phyloP scores from a whole-genome alignment of 768 basidiomycete species.

The Boletus insuetus region DNA sequence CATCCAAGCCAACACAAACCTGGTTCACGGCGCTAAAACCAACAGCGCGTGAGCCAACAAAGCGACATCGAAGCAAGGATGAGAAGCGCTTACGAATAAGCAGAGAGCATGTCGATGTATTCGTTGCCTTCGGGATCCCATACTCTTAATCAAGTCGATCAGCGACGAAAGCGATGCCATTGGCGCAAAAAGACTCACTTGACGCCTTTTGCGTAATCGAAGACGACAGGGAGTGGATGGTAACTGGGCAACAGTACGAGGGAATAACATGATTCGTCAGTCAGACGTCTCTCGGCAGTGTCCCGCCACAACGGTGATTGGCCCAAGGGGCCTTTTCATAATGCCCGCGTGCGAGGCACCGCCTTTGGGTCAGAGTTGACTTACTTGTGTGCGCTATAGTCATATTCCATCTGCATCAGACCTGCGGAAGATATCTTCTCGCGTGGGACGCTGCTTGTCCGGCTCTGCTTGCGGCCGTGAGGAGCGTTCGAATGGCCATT shows the following conservation, averaged over 20 bases:
- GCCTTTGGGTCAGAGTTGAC: slow-evolving; percentile 28
- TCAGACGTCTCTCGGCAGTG: slow-evolving; percentile 9
- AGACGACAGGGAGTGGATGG: slow-evolving; percentile 92
- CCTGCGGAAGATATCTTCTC: slow-evolving; percentile 54
- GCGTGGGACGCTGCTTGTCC: neutral
- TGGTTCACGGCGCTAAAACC: slow-evolving; percentile 78
- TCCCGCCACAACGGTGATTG: slow-evolving; percentile 14
- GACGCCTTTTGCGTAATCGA: slow-evolving; percentile 86
- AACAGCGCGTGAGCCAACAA: slow-evolving; percentile 1
- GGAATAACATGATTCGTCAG: slow-evolving; percentile 38
- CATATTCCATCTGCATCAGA: slow-evolving; percentile 77
- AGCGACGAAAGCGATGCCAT: slow-evolving; percentile 3
- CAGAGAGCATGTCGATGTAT: slow-evolving; percentile 97
- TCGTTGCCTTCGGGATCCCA: slow-evolving; percentile 95
- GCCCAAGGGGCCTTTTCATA: slow-evolving; percentile 12
- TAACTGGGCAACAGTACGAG: slow-evolving; percentile 63
- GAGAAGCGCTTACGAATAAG: slow-evolving; percentile 75
- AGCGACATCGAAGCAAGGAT: neutral
- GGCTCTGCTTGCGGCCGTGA: slow-evolving; percentile 16
- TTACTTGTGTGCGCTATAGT: slow-evolving; percentile 88
- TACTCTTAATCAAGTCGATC: slow-evolving; percentile 43
- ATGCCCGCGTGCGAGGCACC: slow-evolving; percentile 23
- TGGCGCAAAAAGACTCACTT: slow-evolving; percentile 62
- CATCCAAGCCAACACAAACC: slow-evolving; percentile 39
- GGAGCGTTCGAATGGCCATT: slow-evolving; percentile 15